Conservation (phyloP, 1,284 basidiomycete genomes). For the Sporisorium iseilematis-ciliati region DNA sequence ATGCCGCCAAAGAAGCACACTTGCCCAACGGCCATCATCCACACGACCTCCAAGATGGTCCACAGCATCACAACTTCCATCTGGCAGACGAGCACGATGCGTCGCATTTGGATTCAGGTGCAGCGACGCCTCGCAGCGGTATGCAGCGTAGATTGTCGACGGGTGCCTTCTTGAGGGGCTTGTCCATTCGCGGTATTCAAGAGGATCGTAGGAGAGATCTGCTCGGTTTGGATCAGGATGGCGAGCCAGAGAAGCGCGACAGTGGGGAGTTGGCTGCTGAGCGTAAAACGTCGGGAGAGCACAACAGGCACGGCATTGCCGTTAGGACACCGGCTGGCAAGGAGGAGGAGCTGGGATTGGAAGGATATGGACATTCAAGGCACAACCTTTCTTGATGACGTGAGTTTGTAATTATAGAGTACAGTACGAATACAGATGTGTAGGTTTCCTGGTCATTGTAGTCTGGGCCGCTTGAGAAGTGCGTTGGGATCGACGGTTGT, state of each 20-base stretch:
- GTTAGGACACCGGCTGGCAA: constrained; percentile 34
- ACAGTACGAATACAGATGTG: constrained; percentile 7
- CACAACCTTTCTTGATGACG: constrained; percentile 6
- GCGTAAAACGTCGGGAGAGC: constrained; percentile 19
- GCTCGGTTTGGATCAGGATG: constrained; percentile 44
- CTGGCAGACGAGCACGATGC: constrained; percentile 49
- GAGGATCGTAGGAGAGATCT: constrained; percentile 51
- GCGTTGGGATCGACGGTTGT: constrained; percentile 32
- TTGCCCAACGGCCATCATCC: constrained; percentile 37
- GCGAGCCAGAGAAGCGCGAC: constrained; percentile 8
- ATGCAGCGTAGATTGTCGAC: constrained; percentile 56
- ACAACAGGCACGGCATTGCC: constrained; percentile 35
- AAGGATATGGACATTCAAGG: constrained; percentile 45
- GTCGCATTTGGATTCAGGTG: constrained; percentile 29
- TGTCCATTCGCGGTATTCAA: constrained; percentile 53
- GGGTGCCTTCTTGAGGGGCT: constrained; percentile 53
- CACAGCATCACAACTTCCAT: constrained; percentile 47
- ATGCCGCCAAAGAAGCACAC: constrained; percentile 19
- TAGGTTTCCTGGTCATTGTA: constrained; percentile 8
- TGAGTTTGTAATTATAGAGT: neutral
- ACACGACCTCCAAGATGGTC: constrained; percentile 45
- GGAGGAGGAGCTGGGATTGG: constrained; percentile 46
- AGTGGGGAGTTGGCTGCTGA: constrained; percentile 10
- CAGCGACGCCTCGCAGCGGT: constrained; percentile 32
- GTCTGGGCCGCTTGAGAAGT: constrained; percentile 34